Evolutionary conservation across 2,329 filamentous ascomycete genomes (phyloP), one percentile per base, ranked within the genome.

Genomic region (Dryadomyces sulphureus): DNA sequence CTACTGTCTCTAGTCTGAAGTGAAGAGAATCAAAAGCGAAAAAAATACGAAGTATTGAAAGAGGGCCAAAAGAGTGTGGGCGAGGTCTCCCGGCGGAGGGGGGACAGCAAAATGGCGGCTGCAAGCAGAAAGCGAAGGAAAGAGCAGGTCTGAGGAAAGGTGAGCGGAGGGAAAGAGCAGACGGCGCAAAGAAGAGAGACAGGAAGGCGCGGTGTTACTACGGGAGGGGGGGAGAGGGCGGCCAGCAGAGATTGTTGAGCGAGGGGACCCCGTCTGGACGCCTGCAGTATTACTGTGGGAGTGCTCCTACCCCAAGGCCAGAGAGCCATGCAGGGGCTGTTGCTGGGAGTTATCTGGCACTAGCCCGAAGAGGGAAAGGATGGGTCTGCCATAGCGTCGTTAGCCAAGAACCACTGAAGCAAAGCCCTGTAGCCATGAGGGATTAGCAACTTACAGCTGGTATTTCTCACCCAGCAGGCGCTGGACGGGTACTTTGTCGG

Each of bases 181-280:
- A 8, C 20, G 12, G n/a, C 19, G 19, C 20, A 40, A 22, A 27
- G 12, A 34, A 35, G 19, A 32, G 41, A 36, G 40, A 20, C 19
- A 22, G 41, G 41, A 43, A 43, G 20, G 30, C 30, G 41, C 41
- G 41, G 36, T 43, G 41, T 30, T 2, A 22, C 41, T n/a, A n/a
- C n/a, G n/a, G n/a, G n/a, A 8, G 40, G 40, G n/a, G 34, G 16
- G 32, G 32, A 35, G 34, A 7, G 8, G n/a, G 7, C 11, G 34
- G 17, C 16, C 34, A 36, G 34, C 34, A 36, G 34, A 12, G 19
- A 34, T 27, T 20, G 19, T 27, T 27, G 14, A 16, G 22, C n/a
- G 20, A n/a, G 35, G 6, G 16, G 21, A 24, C 41, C 25, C 41
- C 22, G 27, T 27, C 30, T 24, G 24, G 39, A 27, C 19, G 14